phyloP scores from a whole-genome alignment of 495 filamentous ascomycete genomes.

The Penicillium waksmanii region DNA sequence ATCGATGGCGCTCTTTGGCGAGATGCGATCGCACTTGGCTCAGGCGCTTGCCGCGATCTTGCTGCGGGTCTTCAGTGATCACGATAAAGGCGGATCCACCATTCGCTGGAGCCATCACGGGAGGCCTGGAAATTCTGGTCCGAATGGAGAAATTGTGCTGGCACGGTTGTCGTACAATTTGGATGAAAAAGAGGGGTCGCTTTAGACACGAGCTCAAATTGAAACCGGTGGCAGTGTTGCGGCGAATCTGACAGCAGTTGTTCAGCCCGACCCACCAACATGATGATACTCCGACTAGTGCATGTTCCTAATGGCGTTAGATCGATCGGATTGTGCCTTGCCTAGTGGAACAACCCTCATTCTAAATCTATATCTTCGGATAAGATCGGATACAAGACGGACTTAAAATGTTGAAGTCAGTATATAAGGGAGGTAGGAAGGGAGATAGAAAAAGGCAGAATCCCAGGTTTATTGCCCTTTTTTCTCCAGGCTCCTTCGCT shows the following conservation, averaged over 20 bases:
- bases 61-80: constrained; percentile 22
- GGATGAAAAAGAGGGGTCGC: not conserved
- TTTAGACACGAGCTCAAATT: not conserved
- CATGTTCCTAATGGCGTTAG: constrained; percentile 21
- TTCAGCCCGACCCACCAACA: constrained; percentile 8
- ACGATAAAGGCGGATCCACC: constrained; percentile 21
- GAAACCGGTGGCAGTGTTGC: not conserved
- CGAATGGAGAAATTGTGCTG: not conserved
- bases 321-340: not conserved
- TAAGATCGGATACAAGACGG: not conserved
- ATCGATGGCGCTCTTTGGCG: constrained; percentile 9
- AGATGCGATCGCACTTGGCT: constrained; percentile 18
- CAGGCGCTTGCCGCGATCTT: constrained; percentile 19
- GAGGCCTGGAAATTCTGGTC: not conserved
- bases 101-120: constrained; percentile 1
- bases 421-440: not conserved
- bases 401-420: not conserved
- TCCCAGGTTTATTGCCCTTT: too few relatives aligned
- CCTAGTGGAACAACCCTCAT: not conserved
- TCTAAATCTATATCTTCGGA: not conserved
- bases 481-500: too few relatives aligned
- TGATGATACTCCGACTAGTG: constrained; percentile 12
- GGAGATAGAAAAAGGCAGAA: too few relatives aligned
- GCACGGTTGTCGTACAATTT: not conserved
- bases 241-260: constrained; percentile 5